Percentiles rank a stretch among this genome's conserved stretches.
Evolutionary conservation across 495 filamentous ascomycete genomes (phyloP).

Genomic region (Neurospora tetraspora): DNA sequence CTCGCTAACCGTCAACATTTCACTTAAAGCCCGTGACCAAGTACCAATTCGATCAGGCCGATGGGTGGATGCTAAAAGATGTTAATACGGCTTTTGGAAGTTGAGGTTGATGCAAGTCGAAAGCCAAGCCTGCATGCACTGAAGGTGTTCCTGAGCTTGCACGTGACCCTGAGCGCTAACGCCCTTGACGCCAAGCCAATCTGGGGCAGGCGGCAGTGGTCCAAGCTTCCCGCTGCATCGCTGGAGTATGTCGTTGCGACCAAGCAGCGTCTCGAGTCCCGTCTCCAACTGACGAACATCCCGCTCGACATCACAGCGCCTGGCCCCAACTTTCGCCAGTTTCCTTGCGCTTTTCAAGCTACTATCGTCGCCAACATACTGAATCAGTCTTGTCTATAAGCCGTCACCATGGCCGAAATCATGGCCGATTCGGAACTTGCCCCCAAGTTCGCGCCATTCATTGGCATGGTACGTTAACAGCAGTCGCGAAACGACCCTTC

Average conservation of each 20-base stretch:
- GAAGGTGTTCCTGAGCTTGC: not conserved
- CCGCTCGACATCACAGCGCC: not conserved
- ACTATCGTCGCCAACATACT: not conserved
- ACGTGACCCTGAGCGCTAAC: not conserved
- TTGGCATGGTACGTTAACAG: slow-evolving; percentile 72
- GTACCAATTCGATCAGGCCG: not conserved
- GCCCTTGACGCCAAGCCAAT: not conserved
- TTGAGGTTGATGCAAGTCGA: not conserved
- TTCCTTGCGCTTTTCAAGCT: not conserved
- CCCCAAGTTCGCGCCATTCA: slow-evolving; percentile 92
- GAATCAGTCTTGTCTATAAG: not conserved
- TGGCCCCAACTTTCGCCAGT: not conserved
- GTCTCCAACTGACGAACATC: not conserved
- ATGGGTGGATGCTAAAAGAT: no score
- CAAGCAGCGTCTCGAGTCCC: not conserved
- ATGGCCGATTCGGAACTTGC: slow-evolving; percentile 63
- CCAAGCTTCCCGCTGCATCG: not conserved
- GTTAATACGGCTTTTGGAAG: not conserved
- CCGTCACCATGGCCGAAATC: slow-evolving; percentile 14
- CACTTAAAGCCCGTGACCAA: not conserved
- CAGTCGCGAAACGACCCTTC: slow-evolving; percentile 1
- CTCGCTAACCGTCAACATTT: not conserved
- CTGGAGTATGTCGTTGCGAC: not conserved
- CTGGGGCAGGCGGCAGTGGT: not conserved
- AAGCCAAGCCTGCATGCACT: not conserved